A percentile compares a stretch with the other conserved stretches of the same genome.
Evolutionary conservation across 192 early-diverging fungal genomes (phyloP).

Genomic region (Piromyces finnis): DNA sequence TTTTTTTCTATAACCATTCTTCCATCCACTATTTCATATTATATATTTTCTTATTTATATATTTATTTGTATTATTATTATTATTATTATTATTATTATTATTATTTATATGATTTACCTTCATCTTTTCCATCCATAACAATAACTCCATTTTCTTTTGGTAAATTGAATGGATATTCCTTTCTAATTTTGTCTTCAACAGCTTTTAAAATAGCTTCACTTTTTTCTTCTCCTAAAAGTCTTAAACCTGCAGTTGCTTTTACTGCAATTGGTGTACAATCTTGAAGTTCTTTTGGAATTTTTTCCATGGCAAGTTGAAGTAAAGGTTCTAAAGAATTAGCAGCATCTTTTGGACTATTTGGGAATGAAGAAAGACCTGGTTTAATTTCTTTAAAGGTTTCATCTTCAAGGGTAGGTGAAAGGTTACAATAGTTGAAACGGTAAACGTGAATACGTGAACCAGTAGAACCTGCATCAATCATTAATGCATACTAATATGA

Average conservation of each 20-base stretch:
- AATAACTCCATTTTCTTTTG: constrained; percentile 36
- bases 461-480: constrained; percentile 91
- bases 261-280: constrained; percentile 78
- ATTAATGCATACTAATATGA: constrained; percentile 63
- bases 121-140: constrained; percentile 96
- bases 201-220: constrained; percentile 51
- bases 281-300: constrained; percentile 47
- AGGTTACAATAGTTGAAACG: constrained; percentile 82
- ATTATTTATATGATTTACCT: too few species aligned
- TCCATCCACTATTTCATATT: too few species aligned
- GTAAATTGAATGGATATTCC: constrained; percentile 55
- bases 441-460: constrained; percentile 94
- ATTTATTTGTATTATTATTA: too few species aligned
- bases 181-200: constrained; percentile 46
- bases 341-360: constrained; percentile 55
- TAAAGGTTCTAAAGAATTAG: constrained; percentile 58
- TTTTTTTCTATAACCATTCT: too few species aligned
- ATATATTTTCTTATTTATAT: too few species aligned
- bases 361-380: constrained; percentile 67
- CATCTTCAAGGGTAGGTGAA: constrained; percentile 66
- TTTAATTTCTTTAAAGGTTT: constrained; percentile 66
- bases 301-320: constrained; percentile 52
- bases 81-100: too few species aligned
- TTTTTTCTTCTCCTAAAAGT: constrained; percentile 49
- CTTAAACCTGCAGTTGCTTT: constrained; percentile 93